Base-by-base conservation (phyloP, 2,329 filamentous ascomycete species). In the Fusarium bactridioides region DNA sequence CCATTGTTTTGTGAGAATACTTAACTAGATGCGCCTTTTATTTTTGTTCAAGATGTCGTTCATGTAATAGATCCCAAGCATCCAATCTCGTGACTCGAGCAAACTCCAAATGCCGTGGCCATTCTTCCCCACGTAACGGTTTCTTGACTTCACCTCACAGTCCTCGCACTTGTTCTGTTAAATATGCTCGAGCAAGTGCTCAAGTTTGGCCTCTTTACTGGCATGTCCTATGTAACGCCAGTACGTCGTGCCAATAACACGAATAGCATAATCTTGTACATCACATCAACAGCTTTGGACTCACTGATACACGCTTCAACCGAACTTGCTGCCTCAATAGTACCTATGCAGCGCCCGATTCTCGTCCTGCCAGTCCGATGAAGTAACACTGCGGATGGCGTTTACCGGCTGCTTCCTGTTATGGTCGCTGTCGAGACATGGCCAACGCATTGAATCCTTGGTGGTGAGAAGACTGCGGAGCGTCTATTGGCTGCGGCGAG, bases 361-460 rank as follows among this genome's bases (percentile, higher is more conserved):
- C 45, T 58, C 51, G 51, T 65, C 45, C 23, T 58, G 45, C 27
- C 43, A 41, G 47, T 48, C 37, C 47, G 45, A 70, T 55, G 48
- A 41, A 48, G 70, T 67, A 40, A 63, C 70, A 72, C 70, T 38
- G 44, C 41, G 18, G 12, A 19, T 56, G 55, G 59, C 54, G 58
- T 68, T 64, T 71, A 54, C 50, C 43, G 48, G 61, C 47, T 62
- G 44, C 40, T 57, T 57, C 57, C 64, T 64, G 69, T 38, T 57
- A 53, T 71, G 67, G 43, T 56, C 35, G 25, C 47, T 44, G 45
- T 67, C 55, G 57, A 57, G 41, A 72, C 40, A 67, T 67, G 41
- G 70, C 70, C 70, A 73, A 38, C 70, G 37, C 70, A 73, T 73
- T 58, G 69, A 33, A 25, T 35, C 18, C 18, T 45, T 57, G 33